Conservation (phyloP, 2,329 filamentous ascomycete genomes). For the Aspergillus sp. region DNA sequence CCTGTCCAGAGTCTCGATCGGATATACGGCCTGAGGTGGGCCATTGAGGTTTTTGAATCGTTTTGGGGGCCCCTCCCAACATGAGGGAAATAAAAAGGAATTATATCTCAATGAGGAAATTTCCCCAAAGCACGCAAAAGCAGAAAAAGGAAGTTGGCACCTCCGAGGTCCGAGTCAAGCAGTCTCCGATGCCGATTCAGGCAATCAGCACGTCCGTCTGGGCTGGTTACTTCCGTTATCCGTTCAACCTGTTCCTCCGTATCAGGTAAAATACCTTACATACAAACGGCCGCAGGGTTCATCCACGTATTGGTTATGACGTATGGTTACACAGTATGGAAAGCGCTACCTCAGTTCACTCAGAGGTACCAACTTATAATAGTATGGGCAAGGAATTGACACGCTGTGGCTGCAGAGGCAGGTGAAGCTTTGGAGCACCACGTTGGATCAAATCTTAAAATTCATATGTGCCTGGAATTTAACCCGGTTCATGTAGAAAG, state of each 20-base stretch:
- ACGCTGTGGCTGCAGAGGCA: background rate
- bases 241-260: background rate
- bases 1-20: background rate
- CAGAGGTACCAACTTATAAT: background rate
- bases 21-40: constrained; percentile 10
- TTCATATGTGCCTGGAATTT: background rate
- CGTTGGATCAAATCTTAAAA: background rate
- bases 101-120: constrained; percentile 16
- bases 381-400: background rate
- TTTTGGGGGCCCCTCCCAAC: no score
- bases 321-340: constrained; percentile 1
- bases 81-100: background rate
- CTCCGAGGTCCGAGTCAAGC: constrained; percentile 27
- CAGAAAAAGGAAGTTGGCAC: constrained; percentile 13
- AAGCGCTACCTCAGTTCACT: background rate
- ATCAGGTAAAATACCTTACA: constrained; percentile 12
- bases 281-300: background rate
- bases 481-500: background rate
- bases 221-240: constrained; percentile 18
- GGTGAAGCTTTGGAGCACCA: background rate
- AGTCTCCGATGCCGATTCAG: constrained; percentile 7
- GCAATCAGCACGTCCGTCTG: background rate
- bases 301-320: background rate
- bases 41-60: constrained; percentile 9
- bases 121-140: background rate